Conservation (phyloP, 2,329 filamentous ascomycete species). For the Microascus cirrosus region DNA sequence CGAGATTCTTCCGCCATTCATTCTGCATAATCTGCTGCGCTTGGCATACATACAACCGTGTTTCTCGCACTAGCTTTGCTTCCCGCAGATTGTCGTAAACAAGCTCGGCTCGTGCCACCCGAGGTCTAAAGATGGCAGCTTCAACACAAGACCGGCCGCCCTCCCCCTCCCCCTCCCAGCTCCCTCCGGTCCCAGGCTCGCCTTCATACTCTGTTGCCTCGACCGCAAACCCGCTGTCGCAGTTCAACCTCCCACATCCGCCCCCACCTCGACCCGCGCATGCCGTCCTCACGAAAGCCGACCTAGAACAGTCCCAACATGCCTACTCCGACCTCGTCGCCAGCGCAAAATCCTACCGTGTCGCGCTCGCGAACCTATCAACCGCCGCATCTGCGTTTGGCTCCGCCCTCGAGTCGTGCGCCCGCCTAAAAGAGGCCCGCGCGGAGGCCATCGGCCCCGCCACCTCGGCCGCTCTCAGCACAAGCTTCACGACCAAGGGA, state of each 20-base stretch:
- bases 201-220: slow-evolving; percentile 54
- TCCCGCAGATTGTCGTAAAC: neutral
- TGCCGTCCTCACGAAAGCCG: slow-evolving; percentile 49
- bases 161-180: slow-evolving; percentile 2
- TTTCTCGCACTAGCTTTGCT: neutral
- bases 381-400: slow-evolving; percentile 53
- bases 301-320: slow-evolving; percentile 50
- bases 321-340: slow-evolving; percentile 52
- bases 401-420: slow-evolving; percentile 53
- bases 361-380: slow-evolving; percentile 49
- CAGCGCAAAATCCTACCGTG: slow-evolving; percentile 52
- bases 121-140: neutral
- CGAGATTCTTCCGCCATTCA: no score
- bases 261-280: slow-evolving; percentile 46
- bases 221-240: slow-evolving; percentile 47
- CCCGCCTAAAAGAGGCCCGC: slow-evolving; percentile 55
- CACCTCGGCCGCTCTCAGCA: slow-evolving; percentile 23
- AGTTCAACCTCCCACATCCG: slow-evolving; percentile 49
- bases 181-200: slow-evolving; percentile 45
- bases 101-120: neutral
- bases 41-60: neutral
- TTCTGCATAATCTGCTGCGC: neutral
- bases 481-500: slow-evolving; percentile 34
- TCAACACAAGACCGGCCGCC: neutral
- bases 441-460: slow-evolving; percentile 40